Base-by-base conservation (phyloP, 768 basidiomycete species). In the Pulveroboletus sp. region DNA sequence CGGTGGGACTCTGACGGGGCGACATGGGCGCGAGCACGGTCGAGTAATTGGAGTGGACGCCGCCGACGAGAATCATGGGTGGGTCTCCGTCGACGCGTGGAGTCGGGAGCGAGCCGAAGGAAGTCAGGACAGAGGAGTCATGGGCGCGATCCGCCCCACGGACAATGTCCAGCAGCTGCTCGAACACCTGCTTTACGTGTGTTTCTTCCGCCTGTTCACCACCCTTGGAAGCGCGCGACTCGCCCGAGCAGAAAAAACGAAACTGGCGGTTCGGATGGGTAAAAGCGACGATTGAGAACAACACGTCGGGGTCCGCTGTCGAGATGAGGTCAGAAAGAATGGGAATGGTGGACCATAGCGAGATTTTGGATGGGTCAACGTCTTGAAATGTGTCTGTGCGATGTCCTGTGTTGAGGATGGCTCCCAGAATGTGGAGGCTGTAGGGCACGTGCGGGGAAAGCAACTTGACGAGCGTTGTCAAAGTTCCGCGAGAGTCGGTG, bases 231-330 rank as follows among this genome's bases (percentile, higher is more conserved):
- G 27, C 8, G 8, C 24, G 32, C 17, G 53, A 53, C 2, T 55
- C 51, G 27, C 37, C 47, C 2, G 57, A 60, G 20, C 61, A 66
- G 34, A 62, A 61, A 22, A 53, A 48, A 24, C 26, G 19, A 34
- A 54, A 62, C 4, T 54, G 52, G 16, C 47, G 43, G 19, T 39
- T 51, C 8, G 39, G 2, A 41, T 53, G 50, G 23, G 55, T 58
- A 32, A 56, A 56, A 13, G 26, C 14, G 17, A 54, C 17, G 20
- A 63, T 39, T 6, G 66, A 66, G 50, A 59, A 63, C 24, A 57
- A 37, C 22, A 9, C 23, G 6, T 57, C 42, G 19, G 14, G 19
- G 16, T 43, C 7, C 11, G 35, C 36, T 36, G 22, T 37, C 5
- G 36, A 31, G 31, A 27, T 42, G 37, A 31, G 13, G 22, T 38